Conservation (phyloP, 2,329 filamentous ascomycete species). For the Rutstroemia sp. region DNA sequence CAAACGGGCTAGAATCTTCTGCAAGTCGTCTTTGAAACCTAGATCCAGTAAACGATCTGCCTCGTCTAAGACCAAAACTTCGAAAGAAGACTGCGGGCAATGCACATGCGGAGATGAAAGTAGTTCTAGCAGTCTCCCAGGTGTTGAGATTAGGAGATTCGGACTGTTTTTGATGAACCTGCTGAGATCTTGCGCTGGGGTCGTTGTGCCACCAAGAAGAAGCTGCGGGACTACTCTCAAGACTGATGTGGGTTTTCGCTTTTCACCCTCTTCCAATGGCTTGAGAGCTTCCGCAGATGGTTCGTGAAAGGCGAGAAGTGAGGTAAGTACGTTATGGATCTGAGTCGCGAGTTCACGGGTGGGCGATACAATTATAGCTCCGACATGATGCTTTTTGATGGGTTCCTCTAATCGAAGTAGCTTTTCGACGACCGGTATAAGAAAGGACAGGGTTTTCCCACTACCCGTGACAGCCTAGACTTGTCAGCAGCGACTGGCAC, state of each 20-base stretch:
- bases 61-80: conserved; percentile 88
- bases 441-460: conserved; percentile 81
- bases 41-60: conserved; percentile 88
- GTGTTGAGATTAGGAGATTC: conserved; percentile 85
- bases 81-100: conserved; percentile 81
- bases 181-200: conserved; percentile 77
- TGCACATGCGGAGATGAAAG: conserved; percentile 82
- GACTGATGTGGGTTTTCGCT: conserved; percentile 37
- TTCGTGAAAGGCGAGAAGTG: conserved; percentile 74
- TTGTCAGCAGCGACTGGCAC: conserved; percentile 7
- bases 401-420: conserved; percentile 73
- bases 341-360: conserved; percentile 89
- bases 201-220: conserved; percentile 75
- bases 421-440: conserved; percentile 77
- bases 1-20: conserved; percentile 73
- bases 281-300: conserved; percentile 63
- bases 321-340: conserved; percentile 74
- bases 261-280: conserved; percentile 46
- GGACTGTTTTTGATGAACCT: conserved; percentile 77
- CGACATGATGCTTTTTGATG: conserved; percentile 82
- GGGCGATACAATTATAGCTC: conserved; percentile 85
- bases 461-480: conserved; percentile 77
- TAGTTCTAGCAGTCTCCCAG: conserved; percentile 81
- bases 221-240: conserved; percentile 74
- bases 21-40: conserved; percentile 86